These are phyloP conservation scores for Physcomitrium patens DNA, from an alignment of 225 moss, liverwort and hornwort genomes.

Conservation along the genomic window DNA sequence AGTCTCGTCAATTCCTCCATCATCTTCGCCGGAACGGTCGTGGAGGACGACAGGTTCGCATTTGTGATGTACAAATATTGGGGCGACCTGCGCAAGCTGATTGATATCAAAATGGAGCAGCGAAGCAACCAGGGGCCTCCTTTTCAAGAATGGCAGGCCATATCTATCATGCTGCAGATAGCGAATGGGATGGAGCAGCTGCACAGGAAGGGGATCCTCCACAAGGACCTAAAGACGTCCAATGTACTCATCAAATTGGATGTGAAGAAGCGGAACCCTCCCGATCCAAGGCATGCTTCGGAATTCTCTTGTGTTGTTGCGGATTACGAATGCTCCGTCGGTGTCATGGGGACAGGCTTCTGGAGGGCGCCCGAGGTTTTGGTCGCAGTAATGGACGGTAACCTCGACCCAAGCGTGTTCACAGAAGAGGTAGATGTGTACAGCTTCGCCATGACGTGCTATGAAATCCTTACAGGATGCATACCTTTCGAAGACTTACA, in stretches of 20 bases:
- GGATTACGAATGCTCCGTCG: conserved; percentile 50
- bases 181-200: conserved; percentile 51
- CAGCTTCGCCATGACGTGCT: conserved; percentile 55
- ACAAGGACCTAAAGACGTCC: conserved; percentile 51
- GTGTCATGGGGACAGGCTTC: conserved; percentile 49
- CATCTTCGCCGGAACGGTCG: conserved; percentile 44
- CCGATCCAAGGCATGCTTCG: background rate
- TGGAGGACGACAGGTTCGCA: conserved; percentile 51
- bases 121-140: conserved; percentile 26
- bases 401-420: conserved; percentile 15
- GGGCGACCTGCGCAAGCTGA: conserved; percentile 55
- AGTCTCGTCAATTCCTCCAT: conserved; percentile 23
- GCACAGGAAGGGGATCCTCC: conserved; percentile 36
- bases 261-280: conserved; percentile 16
- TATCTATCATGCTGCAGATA: conserved; percentile 48
- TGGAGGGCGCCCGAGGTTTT: conserved; percentile 55
- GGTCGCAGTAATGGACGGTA: conserved; percentile 12
- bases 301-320: conserved; percentile 42
- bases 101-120: conserved; percentile 32
- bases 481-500: conserved; percentile 39
- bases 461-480: conserved; percentile 44
- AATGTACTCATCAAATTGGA: conserved; percentile 44
- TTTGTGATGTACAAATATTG: conserved; percentile 56
- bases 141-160: conserved; percentile 28
- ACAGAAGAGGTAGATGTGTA: conserved; percentile 42